phyloP scores from a whole-genome alignment of 768 basidiomycete genomes.

The Pleurotus sapidus region DNA sequence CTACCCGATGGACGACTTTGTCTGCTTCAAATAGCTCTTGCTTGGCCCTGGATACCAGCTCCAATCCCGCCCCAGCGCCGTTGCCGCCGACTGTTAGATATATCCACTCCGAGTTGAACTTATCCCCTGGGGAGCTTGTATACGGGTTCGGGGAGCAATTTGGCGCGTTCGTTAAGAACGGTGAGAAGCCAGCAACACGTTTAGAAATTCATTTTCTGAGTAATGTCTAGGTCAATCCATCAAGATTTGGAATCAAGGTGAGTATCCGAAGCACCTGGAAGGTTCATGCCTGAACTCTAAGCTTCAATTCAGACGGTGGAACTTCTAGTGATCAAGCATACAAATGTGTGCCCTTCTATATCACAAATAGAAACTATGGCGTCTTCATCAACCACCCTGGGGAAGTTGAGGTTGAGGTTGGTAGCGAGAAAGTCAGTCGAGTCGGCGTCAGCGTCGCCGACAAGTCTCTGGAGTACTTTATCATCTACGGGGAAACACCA shows the following conservation, averaged over 20 bases:
- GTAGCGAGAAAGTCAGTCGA: slow-evolving; percentile 61
- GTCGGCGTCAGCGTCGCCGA: slow-evolving; percentile 65
- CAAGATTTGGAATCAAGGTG: slow-evolving; percentile 62
- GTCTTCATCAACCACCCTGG: slow-evolving; percentile 76
- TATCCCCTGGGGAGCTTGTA: slow-evolving; percentile 67
- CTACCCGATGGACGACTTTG: slow-evolving; percentile 47
- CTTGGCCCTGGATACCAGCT: slow-evolving; percentile 52
- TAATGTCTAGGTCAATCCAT: slow-evolving; percentile 45
- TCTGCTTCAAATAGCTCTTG: slow-evolving; percentile 55
- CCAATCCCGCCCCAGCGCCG: slow-evolving; percentile 49
- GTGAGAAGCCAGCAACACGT: slow-evolving; percentile 32
- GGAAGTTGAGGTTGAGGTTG: slow-evolving; percentile 74
- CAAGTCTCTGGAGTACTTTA: slow-evolving; percentile 63
- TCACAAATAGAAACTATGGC: slow-evolving; percentile 70
- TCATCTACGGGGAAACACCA: slow-evolving; percentile 69
- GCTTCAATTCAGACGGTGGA: slow-evolving; percentile 48
- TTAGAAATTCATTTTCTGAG: slow-evolving; percentile 11
- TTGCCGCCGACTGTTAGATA: slow-evolving; percentile 44
- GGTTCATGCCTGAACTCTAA: not conserved
- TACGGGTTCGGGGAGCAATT: slow-evolving; percentile 79
- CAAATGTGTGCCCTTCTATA: slow-evolving; percentile 67
- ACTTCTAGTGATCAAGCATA: slow-evolving; percentile 69
- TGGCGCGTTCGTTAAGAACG: slow-evolving; percentile 73
- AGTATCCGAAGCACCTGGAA: not conserved
- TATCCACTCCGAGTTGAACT: slow-evolving; percentile 56